These are phyloP conservation scores for Aspergillus tamarii DNA, from an alignment of 2,329 filamentous ascomycete species.

Conservation along the genomic window DNA sequence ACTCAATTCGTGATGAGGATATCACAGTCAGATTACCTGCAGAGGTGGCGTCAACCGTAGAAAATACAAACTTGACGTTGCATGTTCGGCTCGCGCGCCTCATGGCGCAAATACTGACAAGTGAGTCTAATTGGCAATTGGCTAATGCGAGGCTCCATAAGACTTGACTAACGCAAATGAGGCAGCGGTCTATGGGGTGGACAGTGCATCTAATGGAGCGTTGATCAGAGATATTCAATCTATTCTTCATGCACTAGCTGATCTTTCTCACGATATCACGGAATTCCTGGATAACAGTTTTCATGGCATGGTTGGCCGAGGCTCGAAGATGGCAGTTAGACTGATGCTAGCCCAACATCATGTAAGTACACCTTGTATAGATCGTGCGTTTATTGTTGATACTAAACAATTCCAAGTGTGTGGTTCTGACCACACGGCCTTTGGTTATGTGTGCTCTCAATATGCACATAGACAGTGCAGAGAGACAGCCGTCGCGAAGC, in stretches of 20 bases:
- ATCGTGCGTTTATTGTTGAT: background rate
- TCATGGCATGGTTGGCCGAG: conserved; percentile 27
- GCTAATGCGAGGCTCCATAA: background rate
- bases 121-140: conserved; percentile 7
- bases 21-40: conserved; percentile 30
- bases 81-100: conserved; percentile 31
- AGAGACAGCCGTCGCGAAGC: conserved; percentile 20
- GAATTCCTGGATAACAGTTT: conserved; percentile 28
- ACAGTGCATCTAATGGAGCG: conserved; percentile 26
- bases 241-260: conserved; percentile 29
- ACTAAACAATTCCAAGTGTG: conserved; percentile 20
- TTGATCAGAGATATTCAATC: conserved; percentile 31
- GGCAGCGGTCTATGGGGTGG: conserved; percentile 31
- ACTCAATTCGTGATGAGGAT: conserved; percentile 33
- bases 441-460: conserved; percentile 32
- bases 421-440: conserved; percentile 30
- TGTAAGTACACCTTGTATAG: conserved; percentile 18
- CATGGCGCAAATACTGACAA: conserved; percentile 32
- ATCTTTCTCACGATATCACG: conserved; percentile 29
- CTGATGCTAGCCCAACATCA: conserved; percentile 33
- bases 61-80: conserved; percentile 27
- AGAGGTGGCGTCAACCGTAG: conserved; percentile 24
- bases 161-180: background rate
- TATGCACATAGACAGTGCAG: conserved; percentile 29
- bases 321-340: conserved; percentile 31